Evolutionary conservation across 306 rosid species (phyloP), one percentile per base, ranked within the genome.

Genomic region (Herpetospermum pedunculosum): DNA sequence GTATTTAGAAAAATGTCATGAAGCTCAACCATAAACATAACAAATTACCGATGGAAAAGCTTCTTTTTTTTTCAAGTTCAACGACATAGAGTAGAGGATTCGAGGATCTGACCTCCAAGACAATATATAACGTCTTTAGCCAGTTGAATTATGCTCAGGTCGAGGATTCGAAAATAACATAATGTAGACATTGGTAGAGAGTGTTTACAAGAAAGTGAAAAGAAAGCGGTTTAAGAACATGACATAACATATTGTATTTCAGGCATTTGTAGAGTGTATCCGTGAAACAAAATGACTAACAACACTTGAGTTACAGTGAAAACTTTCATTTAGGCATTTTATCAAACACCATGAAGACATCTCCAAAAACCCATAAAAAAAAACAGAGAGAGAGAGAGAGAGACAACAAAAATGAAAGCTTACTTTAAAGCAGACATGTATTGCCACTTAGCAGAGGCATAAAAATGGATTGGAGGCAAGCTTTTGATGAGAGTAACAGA

Each of bases 401-500:
- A 63, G n/a, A n/a, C n/a, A n/a, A n/a, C n/a, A n/a, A n/a, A 18
- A 18, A 30, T 9, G 53, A 38, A 47, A 78, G 15, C 84, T 62
- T 80, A 88, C 92, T 84, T 87, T 43, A 80, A 78, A 73, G 92
- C 87, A 75, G 92, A 85, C 83, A 88, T 77, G 75, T 88, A 88
- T 40, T 86, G 76, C 92, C 92, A 88, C 79, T 88, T 83, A 52
- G 92, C 92, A 62, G 88, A 81, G 43, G 81, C 86, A 74, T 75
- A 50, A 63, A 85, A 77, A 5, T 84, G 76, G 62, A 88, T 19
- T 12, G 77, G 80, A n/a, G 85, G 87, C n/a, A 67, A 78, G 68
- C 50, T 7, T 38, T 73, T 23, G 15, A 48, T 18, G 32, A 73
- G 18, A 30, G 81, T 60, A 49, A 78, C 43, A 21, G 88, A 34